Conservation (phyloP, 305 asterid species). For the Petunia hybrid region DNA sequence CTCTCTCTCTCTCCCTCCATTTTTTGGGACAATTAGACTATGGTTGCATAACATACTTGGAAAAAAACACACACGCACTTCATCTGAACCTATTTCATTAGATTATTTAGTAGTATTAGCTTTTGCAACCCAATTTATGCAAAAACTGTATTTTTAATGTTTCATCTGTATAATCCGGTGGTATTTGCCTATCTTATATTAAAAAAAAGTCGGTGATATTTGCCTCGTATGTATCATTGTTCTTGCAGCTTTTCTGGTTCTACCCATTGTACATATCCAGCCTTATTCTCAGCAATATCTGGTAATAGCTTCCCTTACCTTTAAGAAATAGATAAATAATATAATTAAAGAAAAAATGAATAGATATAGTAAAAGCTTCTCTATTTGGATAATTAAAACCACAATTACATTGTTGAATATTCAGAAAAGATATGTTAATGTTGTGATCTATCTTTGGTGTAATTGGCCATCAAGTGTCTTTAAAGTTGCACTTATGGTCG, state of each 20-base stretch:
- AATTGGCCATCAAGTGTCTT: conserved; percentile 7
- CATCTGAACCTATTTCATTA: not conserved
- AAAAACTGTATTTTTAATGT: not conserved
- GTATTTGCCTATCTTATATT: not conserved
- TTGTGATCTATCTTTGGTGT: not conserved
- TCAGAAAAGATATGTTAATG: not conserved
- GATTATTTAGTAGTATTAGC: not conserved
- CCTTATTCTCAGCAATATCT: conserved; percentile 79
- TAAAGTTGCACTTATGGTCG: conserved; percentile 13
- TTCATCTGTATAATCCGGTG: not conserved
- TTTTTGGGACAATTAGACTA: not conserved
- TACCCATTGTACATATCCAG: conserved; percentile 93
- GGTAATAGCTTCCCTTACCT: conserved; percentile 60
- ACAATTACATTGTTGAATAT: not conserved
- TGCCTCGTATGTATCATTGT: conserved; percentile 33
- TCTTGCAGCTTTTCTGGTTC: conserved; percentile 87
- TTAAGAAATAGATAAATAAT: not conserved
- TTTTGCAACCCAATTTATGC: conserved; percentile 1
- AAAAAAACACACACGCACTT: not conserved
- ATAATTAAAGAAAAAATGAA: too few relatives aligned
- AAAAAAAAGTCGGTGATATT: not conserved
- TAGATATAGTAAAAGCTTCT: not conserved
- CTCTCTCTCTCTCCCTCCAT: not conserved
- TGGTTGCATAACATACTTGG: not conserved
- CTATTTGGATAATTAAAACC: conserved; percentile 13